Base-by-base conservation (phyloP, 345 rosid genomes). In the Iberis pinnata region DNA sequence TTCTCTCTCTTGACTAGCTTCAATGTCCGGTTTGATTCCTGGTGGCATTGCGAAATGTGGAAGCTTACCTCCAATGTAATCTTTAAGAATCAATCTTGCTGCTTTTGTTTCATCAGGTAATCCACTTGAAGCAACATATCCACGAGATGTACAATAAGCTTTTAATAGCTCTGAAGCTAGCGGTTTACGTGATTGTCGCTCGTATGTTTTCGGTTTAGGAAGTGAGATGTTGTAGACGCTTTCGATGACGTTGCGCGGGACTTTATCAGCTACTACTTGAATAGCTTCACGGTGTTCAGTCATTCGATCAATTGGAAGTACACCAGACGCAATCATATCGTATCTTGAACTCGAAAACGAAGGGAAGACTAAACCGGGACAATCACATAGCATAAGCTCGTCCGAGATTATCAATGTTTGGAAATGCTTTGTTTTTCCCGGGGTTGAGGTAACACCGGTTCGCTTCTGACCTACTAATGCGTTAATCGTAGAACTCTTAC, bases 391-490 rank as follows among this genome's bases (percentile, higher is more conserved):
- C 44, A 81, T 88, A 16, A 92, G 70, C 66, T 83, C 80, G 18
- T 85, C 81, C 7, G 95, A 88, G 29, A 92, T 85, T 43, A 81
- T 81, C 56, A 85, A 64, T 3, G 98, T 92, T 68, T 88, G 98
- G 76, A 92, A 92, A 69, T 92, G 97, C 76, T 88, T 92, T 9
- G 98, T 92, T 78, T 92, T 92, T 12, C 98, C 98, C 0, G 98
- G 97, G 17, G 98, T 88, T 18, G 95, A 81, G 49, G 97, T 92
- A 51, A 92, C 97, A n/a, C 99, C 97, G 2, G 97, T 82, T 48
- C 82, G 76, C 68, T 92, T 92, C 78, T 92, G 85, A 52, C 97
- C 96, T 1, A 83, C 90, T 73, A 92, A 71, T 39, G 98, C 97
- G 67, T 92, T 92, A 69, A 88, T 92, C 7, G 95, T 92, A 2